phyloP scores from a whole-genome alignment of 805 yeast species.

The Candida nitratophila region DNA sequence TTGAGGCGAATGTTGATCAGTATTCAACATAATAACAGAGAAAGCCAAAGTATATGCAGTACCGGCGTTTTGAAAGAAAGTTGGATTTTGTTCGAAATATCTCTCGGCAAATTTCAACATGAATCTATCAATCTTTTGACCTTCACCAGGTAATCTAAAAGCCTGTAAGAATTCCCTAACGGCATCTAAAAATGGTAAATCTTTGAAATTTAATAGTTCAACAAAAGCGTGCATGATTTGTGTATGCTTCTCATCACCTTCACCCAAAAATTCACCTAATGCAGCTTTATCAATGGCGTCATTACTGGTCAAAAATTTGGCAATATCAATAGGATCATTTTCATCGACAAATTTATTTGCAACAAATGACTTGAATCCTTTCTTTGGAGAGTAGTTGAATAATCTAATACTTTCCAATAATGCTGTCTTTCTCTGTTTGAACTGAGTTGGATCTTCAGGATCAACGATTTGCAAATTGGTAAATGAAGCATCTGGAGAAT shows the following conservation, averaged over 20 bases:
- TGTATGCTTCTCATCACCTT: conserved; percentile 70
- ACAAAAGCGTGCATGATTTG: conserved; percentile 91
- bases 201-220: conserved; percentile 73
- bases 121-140: conserved; percentile 93
- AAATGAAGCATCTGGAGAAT: conserved; percentile 16
- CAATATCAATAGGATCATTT: conserved; percentile 61
- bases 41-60: conserved; percentile 89
- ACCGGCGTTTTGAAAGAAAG: conserved; percentile 85
- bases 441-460: conserved; percentile 71
- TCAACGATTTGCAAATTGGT: conserved; percentile 8
- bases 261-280: conserved; percentile 91
- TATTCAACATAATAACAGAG: conserved; percentile 87
- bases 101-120: conserved; percentile 96
- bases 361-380: conserved; percentile 61
- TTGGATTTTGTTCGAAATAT: conserved; percentile 81
- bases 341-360: conserved; percentile 56
- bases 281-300: conserved; percentile 76
- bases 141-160: conserved; percentile 95
- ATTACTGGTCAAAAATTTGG: conserved; percentile 57
- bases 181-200: conserved; percentile 72
- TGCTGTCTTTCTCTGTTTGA: conserved; percentile 80
- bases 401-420: conserved; percentile 68
- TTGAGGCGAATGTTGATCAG: conserved; percentile 88
- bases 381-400: conserved; percentile 81
- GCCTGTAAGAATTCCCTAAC: conserved; percentile 77